Conservation (phyloP, 1,284 basidiomycete species). For the Dichomitus squalens region DNA sequence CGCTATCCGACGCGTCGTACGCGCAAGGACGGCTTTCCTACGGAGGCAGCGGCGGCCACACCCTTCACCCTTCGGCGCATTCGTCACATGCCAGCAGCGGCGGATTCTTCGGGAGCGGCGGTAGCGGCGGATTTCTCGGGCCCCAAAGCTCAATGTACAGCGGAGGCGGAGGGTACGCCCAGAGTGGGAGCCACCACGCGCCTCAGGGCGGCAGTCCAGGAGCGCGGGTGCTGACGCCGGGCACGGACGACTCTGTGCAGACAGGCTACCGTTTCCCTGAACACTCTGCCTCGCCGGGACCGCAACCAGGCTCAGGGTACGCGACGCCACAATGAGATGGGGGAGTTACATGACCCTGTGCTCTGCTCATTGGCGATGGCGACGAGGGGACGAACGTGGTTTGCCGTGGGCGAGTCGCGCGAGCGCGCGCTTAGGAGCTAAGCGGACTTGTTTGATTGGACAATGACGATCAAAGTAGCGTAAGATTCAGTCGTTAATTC, state of each 20-base stretch:
- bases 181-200: conserved; percentile 24
- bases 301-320: conserved; percentile 39
- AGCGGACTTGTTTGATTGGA: conserved; percentile 17
- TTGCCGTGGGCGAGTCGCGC: not conserved
- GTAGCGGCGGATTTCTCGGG: conserved; percentile 29
- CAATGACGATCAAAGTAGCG: conserved; percentile 17
- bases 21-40: conserved; percentile 27
- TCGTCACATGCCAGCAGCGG: conserved; percentile 14
- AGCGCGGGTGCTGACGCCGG: conserved; percentile 30
- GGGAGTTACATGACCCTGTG: not conserved
- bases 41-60: conserved; percentile 20
- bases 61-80: conserved; percentile 27
- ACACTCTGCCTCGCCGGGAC: conserved; percentile 32
- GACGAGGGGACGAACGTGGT: not conserved
- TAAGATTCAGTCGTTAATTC: conserved; percentile 18
- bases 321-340: conserved; percentile 32
- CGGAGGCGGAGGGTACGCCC: conserved; percentile 23
- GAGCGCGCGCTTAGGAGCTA: not conserved
- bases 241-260: conserved; percentile 26
- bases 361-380: not conserved
- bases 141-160: conserved; percentile 25
- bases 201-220: conserved; percentile 26
- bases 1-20: conserved; percentile 23
- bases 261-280: conserved; percentile 32
- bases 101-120: conserved; percentile 6